Percentiles rank a stretch among this genome's conserved stretches.
Evolutionary conservation across 441 rosid species (phyloP).

Genomic region (Melastoma candidum): DNA sequence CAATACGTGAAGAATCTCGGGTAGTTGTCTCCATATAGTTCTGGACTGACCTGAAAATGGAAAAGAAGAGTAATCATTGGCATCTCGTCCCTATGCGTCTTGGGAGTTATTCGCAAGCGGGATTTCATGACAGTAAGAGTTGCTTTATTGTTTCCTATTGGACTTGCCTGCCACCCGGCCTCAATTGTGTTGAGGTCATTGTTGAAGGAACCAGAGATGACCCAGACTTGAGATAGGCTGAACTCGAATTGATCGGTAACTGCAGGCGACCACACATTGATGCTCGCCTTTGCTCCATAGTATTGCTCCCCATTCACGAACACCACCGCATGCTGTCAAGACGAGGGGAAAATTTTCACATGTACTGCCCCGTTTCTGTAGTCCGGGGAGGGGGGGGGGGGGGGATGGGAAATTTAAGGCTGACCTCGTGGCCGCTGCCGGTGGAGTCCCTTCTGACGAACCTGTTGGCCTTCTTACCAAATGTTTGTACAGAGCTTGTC

Average conservation of each 20-base stretch:
- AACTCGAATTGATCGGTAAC: slow-evolving; percentile 14
- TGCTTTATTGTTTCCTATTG: too few relatives aligned
- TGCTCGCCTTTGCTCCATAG: slow-evolving; percentile 19
- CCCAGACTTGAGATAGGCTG: slow-evolving; percentile 19
- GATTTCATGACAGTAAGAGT: too few relatives aligned
- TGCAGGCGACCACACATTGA: slow-evolving; percentile 17
- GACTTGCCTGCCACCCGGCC: slow-evolving; percentile 21
- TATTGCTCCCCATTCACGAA: slow-evolving; percentile 19
- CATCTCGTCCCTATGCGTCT: too few relatives aligned
- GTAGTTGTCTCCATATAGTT: too few relatives aligned
- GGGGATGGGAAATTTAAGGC: too few relatives aligned
- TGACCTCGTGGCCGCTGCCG: slow-evolving; percentile 19
- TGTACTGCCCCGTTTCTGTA: too few relatives aligned
- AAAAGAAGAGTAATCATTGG: neutral
- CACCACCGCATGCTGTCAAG: slow-evolving; percentile 14
- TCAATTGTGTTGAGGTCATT: slow-evolving; percentile 19
- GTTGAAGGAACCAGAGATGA: slow-evolving; percentile 17
- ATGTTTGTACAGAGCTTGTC: slow-evolving; percentile 12
- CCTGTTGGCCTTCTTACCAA: slow-evolving; percentile 13
- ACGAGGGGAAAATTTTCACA: too few relatives aligned
- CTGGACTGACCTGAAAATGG: slow-evolving; percentile 15
- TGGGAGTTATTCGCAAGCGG: too few relatives aligned
- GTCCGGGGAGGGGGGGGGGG: too few relatives aligned
- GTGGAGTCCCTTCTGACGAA: slow-evolving; percentile 17
- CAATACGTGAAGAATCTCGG: slow-evolving; percentile 5